Conservation (phyloP, 1,284 basidiomycete species). For the Sporisorium reilianum region DNA sequence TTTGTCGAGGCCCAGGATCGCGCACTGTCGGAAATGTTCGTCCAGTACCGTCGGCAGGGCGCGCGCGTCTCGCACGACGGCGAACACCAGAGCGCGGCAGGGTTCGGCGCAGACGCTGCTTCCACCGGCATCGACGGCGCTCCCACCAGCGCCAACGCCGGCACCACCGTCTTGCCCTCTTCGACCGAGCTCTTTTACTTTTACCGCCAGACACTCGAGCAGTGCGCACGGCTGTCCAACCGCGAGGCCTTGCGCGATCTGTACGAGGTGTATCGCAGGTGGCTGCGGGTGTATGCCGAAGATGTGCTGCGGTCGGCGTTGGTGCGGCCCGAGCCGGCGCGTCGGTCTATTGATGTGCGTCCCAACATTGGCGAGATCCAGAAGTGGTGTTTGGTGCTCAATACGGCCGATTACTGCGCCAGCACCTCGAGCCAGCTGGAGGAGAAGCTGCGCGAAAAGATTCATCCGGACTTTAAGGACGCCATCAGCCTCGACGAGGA, state of each 20-base stretch:
- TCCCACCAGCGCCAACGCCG: constrained; percentile 73
- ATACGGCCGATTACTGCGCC: constrained; percentile 98
- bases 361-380: constrained; percentile 56
- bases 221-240: constrained; percentile 78
- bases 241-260: constrained; percentile 63
- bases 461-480: constrained; percentile 79
- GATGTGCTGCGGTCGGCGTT: constrained; percentile 78
- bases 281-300: constrained; percentile 91
- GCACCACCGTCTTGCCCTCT: constrained; percentile 81
- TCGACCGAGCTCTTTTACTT: constrained; percentile 98
- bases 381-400: constrained; percentile 77
- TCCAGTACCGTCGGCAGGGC: constrained; percentile 41
- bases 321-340: constrained; percentile 74
- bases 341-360: constrained; percentile 55
- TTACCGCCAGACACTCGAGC: constrained; percentile 93
- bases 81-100: constrained; percentile 21
- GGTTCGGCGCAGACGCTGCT: constrained; percentile 69
- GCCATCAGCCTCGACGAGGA: constrained; percentile 86
- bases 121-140: constrained; percentile 73
- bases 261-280: constrained; percentile 79
- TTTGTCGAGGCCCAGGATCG: constrained; percentile 97
- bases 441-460: constrained; percentile 86
- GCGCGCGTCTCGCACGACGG: constrained; percentile 36
- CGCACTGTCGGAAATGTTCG: constrained; percentile 66
- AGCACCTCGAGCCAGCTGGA: constrained; percentile 92